Conservation (phyloP, 371 early-diverging fungal genomes). For the Zancudomyces culisetae region DNA sequence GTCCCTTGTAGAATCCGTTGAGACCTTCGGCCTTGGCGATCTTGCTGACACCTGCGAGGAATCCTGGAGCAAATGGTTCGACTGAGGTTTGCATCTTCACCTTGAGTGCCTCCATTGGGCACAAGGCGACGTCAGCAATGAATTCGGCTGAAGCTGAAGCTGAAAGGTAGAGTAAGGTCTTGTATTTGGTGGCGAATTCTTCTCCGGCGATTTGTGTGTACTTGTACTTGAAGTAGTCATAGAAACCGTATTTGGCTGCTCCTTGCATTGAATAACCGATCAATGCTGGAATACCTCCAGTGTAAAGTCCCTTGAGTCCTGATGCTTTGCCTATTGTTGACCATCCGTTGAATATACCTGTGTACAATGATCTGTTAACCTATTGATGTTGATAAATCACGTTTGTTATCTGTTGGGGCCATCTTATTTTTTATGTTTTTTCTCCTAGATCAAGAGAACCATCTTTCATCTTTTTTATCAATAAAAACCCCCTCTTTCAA, state of each 20-base stretch:
- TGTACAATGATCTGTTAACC: constrained; percentile 31
- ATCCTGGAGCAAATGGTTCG: constrained; percentile 44
- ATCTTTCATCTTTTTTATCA: too few relatives aligned
- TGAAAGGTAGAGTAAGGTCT: constrained; percentile 49
- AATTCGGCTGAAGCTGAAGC: constrained; percentile 75
- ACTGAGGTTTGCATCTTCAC: constrained; percentile 55
- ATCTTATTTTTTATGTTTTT: too few relatives aligned
- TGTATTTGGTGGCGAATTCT: constrained; percentile 52
- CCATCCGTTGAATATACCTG: constrained; percentile 45
- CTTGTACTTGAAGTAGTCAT: constrained; percentile 65
- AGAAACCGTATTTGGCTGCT: constrained; percentile 70
- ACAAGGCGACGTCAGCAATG: constrained; percentile 64
- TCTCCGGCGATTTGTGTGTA: constrained; percentile 44
- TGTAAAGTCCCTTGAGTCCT: constrained; percentile 52
- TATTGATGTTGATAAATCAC: too few relatives aligned
- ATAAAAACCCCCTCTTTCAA: too few relatives aligned
- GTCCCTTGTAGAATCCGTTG: constrained; percentile 49
- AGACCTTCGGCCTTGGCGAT: constrained; percentile 38
- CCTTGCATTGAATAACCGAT: constrained; percentile 81
- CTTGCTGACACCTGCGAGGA: constrained; percentile 40
- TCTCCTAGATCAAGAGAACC: too few relatives aligned
- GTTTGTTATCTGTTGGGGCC: too few relatives aligned
- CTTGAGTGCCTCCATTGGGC: constrained; percentile 68
- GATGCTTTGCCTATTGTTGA: constrained; percentile 37
- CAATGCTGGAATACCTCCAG: constrained; percentile 60